Percentiles rank a stretch among this genome's conserved stretches.
These are phyloP conservation scores for Trametes punicea DNA, from an alignment of 768 basidiomycete genomes.

Conservation along the genomic window DNA sequence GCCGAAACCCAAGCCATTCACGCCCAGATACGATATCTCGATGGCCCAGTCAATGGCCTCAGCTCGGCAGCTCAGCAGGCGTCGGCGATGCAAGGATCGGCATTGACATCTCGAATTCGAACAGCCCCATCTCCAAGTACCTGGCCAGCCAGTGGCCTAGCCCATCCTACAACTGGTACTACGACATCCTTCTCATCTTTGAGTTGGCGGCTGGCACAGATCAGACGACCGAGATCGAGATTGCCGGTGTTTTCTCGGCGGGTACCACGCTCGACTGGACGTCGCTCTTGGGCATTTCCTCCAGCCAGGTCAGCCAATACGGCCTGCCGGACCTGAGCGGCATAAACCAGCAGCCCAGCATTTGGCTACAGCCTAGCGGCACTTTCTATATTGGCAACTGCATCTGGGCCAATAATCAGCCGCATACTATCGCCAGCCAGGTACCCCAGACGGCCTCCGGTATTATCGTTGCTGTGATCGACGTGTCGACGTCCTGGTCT, in stretches of 20 bases:
- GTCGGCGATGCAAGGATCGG: conserved; percentile 2
- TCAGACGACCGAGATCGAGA: conserved; percentile 1
- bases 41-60: conserved; percentile 7
- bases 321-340: conserved; percentile 10
- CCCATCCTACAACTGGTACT: conserved; percentile 13
- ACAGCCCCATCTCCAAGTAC: conserved; percentile 13
- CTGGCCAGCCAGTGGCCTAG: conserved; percentile 4
- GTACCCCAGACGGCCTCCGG: conserved; percentile 1
- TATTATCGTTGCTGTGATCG: conserved; percentile 5
- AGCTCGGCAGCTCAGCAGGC: not conserved
- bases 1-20: not conserved
- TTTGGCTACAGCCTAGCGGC: conserved; percentile 9
- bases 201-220: conserved; percentile 8
- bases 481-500: conserved; percentile 3
- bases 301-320: not conserved
- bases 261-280: conserved; percentile 12
- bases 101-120: conserved; percentile 13
- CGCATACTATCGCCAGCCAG: not conserved
- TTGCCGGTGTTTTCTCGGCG: conserved; percentile 8
- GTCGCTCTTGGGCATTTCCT: conserved; percentile 4
- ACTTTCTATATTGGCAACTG: conserved; percentile 12
- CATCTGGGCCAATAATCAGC: conserved; percentile 5
- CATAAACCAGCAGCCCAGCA: conserved; percentile 8
- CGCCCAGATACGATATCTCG: not conserved
- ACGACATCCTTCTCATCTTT: conserved; percentile 12